Base-by-base conservation (phyloP, 306 rosid genomes). In the Dryas drummondii region DNA sequence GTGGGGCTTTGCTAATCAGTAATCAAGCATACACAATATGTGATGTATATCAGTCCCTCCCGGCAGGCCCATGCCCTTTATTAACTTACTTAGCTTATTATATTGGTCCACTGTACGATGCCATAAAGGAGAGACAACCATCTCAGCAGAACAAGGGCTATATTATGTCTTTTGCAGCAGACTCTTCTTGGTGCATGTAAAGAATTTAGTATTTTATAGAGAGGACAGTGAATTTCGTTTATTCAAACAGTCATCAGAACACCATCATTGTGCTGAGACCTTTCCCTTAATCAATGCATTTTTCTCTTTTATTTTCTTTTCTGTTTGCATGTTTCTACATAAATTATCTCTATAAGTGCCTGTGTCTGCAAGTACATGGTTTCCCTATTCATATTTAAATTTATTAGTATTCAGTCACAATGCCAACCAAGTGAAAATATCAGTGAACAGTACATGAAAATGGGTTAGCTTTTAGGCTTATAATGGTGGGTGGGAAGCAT, bases 41-140 rank as follows among this genome's bases (percentile, higher is more conserved):
- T 58, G 80, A 80, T 74, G 37, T 32, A 32, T 44, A 52, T 62
- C 79, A 64, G 75, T 83, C 65, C 66, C 65, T 49, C 86, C 79
- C 79, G 90, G 90, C 65, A 81, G 92, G 88, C 65, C 82, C 90
- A 85, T 73, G 12, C 76, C 77, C 58, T 68, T 74, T 11, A 67
- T n/a, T 26, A 72, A 51, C 78, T 67, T 73, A 77, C 78, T 67
- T 73, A 77, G 86, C 65, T 77, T 55, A 71, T 84, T 79, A 74
- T 76, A 74, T 11, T 66, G 84, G 89, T 79, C 83, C 91, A 84
- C 58, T 64, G 78, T 10, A 52, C 68, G 22, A 27, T 15, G 68
- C 27, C 68, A 63, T 63, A 16, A 63, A 40, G 68, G 50, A 41
- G 49, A 63, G 26, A 64, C 49, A 32, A 44, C 52, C 14, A 44